phyloP scores from a whole-genome alignment of 208 protist genomes.

The Acanthamoeba comandoni region DNA sequence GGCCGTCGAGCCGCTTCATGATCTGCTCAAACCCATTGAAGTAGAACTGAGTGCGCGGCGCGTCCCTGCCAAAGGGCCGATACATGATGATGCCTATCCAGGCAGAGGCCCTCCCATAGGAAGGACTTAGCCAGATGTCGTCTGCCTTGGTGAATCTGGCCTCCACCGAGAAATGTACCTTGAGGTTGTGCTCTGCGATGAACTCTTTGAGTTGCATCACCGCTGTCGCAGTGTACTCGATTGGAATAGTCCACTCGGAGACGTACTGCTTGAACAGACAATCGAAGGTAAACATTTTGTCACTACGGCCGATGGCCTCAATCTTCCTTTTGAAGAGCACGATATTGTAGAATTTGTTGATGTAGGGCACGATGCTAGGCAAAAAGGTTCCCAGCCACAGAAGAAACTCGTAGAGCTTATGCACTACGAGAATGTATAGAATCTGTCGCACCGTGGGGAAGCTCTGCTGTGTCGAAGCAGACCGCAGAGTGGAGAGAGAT shows the following conservation, averaged over 20 bases:
- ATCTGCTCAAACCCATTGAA: conserved; percentile 70
- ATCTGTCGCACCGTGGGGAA: too few relatives aligned
- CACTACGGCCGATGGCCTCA: conserved; percentile 22
- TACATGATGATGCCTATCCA: conserved; percentile 78
- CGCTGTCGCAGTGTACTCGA: conserved; percentile 49
- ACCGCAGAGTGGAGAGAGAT: background rate
- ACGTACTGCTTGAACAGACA: conserved; percentile 75
- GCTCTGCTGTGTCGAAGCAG: too few relatives aligned
- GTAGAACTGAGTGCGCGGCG: conserved; percentile 62
- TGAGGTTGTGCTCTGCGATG: conserved; percentile 55
- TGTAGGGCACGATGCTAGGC: conserved; percentile 43
- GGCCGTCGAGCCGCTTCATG: conserved; percentile 67
- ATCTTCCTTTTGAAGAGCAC: conserved; percentile 27
- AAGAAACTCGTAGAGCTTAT: conserved; percentile 72
- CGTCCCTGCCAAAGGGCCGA: conserved; percentile 61
- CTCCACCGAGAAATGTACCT: conserved; percentile 75
- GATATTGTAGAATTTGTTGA: conserved; percentile 45
- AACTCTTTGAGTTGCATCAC: conserved; percentile 47
- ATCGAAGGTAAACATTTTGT: conserved; percentile 68
- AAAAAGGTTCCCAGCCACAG: conserved; percentile 70
- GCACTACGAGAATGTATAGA: conserved; percentile 2
- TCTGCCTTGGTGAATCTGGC: conserved; percentile 73
- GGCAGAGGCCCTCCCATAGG: conserved; percentile 50
- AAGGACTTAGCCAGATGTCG: conserved; percentile 65
- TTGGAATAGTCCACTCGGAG: conserved; percentile 71